Conservation (phyloP, 1,284 basidiomycete species). For the Tilletia horrida region DNA sequence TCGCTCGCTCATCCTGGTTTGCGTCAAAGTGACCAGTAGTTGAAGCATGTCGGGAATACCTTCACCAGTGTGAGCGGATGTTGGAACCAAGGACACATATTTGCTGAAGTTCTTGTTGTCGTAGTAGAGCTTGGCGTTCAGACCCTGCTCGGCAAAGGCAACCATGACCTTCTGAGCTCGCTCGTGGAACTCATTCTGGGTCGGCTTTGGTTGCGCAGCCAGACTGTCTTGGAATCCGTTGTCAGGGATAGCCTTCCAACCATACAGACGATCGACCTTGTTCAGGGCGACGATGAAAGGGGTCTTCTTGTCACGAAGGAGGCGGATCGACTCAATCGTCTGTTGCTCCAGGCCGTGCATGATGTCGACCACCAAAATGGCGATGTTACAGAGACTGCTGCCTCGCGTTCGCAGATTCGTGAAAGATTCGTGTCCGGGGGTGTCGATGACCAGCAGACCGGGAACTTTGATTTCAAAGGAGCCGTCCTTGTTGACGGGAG, state of each 20-base stretch:
- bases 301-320: slow-evolving; percentile 90
- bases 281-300: slow-evolving; percentile 99
- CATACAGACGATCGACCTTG: slow-evolving; percentile 98
- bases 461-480: slow-evolving; percentile 92
- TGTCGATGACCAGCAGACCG: slow-evolving; percentile 94
- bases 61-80: slow-evolving; percentile 95
- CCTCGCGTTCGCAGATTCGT: slow-evolving; percentile 94
- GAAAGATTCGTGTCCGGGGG: slow-evolving; percentile 99
- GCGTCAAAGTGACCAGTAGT: slow-evolving; percentile 93
- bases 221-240: slow-evolving; percentile 88
- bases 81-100: slow-evolving; percentile 94
- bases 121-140: slow-evolving; percentile 94
- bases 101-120: slow-evolving; percentile 94
- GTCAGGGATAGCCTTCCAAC: slow-evolving; percentile 87
- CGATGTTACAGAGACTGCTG: slow-evolving; percentile 97
- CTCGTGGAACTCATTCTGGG: slow-evolving; percentile 89
- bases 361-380: slow-evolving; percentile 97
- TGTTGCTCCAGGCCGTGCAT: slow-evolving; percentile 98
- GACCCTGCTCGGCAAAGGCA: slow-evolving; percentile 93
- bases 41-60: slow-evolving; percentile 99
- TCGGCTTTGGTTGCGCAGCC: slow-evolving; percentile 74
- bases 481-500: slow-evolving; percentile 81
- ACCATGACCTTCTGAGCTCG: slow-evolving; percentile 79
- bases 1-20: slow-evolving; percentile 93
- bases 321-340: slow-evolving; percentile 89